Conservation (phyloP, 257 asterid genomes). For the Solanum tarapatanum region DNA sequence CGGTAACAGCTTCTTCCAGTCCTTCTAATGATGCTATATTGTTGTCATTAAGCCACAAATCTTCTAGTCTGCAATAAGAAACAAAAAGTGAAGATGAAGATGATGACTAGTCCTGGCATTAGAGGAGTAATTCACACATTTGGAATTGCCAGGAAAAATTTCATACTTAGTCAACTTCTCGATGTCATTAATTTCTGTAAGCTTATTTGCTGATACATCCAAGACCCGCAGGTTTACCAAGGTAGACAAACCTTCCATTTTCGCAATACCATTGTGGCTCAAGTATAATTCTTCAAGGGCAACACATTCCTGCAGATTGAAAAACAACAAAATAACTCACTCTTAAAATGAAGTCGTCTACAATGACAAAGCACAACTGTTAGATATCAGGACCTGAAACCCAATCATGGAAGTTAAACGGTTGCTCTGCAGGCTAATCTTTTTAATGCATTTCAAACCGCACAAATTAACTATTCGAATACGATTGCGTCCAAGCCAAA, state of each 20-base stretch:
- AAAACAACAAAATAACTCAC: not conserved
- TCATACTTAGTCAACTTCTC: conserved; percentile 50
- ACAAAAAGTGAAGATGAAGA: conserved; percentile 3
- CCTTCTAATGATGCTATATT: conserved; percentile 57
- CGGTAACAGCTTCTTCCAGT: conserved; percentile 57
- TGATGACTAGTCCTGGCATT: not conserved
- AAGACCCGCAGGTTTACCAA: conserved; percentile 70
- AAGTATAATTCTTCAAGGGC: conserved; percentile 89
- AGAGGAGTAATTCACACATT: not conserved
- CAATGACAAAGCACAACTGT: not conserved
- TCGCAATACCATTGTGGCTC: conserved; percentile 87
- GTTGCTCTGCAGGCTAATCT: conserved; percentile 97
- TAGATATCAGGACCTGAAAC: conserved; percentile 48
- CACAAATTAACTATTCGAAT: conserved; percentile 70
- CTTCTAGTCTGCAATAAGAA: conserved; percentile 62
- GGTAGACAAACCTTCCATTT: conserved; percentile 91
- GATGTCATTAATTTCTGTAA: conserved; percentile 57
- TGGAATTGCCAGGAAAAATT: not conserved
- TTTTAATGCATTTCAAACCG: conserved; percentile 81
- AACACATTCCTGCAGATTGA: conserved; percentile 53
- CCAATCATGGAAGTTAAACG: conserved; percentile 75
- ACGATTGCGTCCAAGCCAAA: conserved; percentile 98
- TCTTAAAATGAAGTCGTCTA: not conserved
- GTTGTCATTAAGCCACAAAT: conserved; percentile 95
- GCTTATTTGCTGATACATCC: conserved; percentile 90